Evolutionary conservation across 2,329 filamentous ascomycete species (phyloP), one percentile per base, ranked within the genome.

Genomic region (Diaporthe sp.): DNA sequence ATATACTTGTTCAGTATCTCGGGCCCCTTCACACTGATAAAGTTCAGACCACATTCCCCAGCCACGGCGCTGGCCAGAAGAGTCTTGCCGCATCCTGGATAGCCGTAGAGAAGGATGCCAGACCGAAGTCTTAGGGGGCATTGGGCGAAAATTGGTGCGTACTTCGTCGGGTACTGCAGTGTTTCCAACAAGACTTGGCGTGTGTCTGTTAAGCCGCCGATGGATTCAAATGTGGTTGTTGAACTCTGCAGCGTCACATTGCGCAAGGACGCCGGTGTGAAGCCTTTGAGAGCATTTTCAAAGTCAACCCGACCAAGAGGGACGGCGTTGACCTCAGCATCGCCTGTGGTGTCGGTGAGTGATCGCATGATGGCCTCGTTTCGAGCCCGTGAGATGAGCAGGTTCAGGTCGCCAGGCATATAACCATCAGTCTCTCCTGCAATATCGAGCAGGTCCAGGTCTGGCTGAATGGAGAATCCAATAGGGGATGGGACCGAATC

Each of bases 1-100:
- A 99, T 99, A 83, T 99, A 99, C 85, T 99, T 99, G 88, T 99
- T 99, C 73, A 99, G 86, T 75, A 99, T 98, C 84, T 99, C 97
- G 0, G 97, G 97, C 0, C 97, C 97, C 86, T 99, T 99, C 81
- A 99, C 97, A 55, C 93, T 96, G 84, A 99, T 99, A 85, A 99
- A 99, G 84, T 99, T 99, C 76, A 99, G 92, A 0, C 96, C 96
- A 81, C 96, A 98, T 86, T 99, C 97, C 74, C 96, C 96, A 17
- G 97, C 97, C n/a, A 99, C 96, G 0, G 97, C 97, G 75, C 95
- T 98, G 28, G 97, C 97, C 13, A 99, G 91, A 12, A 99, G 89
- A 0, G 97, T 99, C 86, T 99, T 99, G 77, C 97, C 97, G 81
- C 97, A 98, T 3, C 97, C 97, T 0, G 97, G 97, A 81, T 94